Evolutionary conservation across 805 yeast species (phyloP), one percentile per base, ranked within the genome.

Genomic region (Pichia eremophila): DNA sequence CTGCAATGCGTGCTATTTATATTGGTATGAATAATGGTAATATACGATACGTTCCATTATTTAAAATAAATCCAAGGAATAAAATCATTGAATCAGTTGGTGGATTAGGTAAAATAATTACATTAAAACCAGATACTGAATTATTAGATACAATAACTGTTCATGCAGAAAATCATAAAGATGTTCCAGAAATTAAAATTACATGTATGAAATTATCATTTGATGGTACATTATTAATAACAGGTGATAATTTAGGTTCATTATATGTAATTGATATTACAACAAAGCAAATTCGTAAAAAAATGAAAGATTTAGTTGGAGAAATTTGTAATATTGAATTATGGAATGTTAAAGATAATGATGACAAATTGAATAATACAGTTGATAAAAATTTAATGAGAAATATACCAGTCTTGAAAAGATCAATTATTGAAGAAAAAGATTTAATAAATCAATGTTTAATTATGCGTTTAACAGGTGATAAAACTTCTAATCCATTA

Each of bases 231-330:
- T 62, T 69, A 36, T 57, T 90, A 7, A 67, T 84, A 3, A 77
- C 88, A 7, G 97, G 96, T 35, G 95, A 86, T 59, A 62, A 73
- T 0, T 58, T 55, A n/a, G 97, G 97, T 1, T 71, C 75, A 29
- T 77, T 86, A 2, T 74, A 75, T 39, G 71, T 81, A 1, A 74
- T 82, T 55, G 97, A 91, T 62, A 70, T 81, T 7, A 75, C 72
- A 15, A 79, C 91, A 0, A 81, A 77, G 57, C 93, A 85, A 63
- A 78, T 80, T 17, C 68, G 78, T 28, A 80, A 77, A 58, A 73
- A 77, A n/a, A 67, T 81, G 52, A 74, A 69, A 48, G 64, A 58
- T 37, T 41, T 62, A 44, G 55, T 58, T 28, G 65, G 63, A 15
- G 50, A 57, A 19, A 56, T 64, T 18, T 48, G 63, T 3, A 57